These are phyloP conservation scores for Talaromyces stipitatus DNA, from an alignment of 495 filamentous ascomycete genomes.

Conservation along the genomic window DNA sequence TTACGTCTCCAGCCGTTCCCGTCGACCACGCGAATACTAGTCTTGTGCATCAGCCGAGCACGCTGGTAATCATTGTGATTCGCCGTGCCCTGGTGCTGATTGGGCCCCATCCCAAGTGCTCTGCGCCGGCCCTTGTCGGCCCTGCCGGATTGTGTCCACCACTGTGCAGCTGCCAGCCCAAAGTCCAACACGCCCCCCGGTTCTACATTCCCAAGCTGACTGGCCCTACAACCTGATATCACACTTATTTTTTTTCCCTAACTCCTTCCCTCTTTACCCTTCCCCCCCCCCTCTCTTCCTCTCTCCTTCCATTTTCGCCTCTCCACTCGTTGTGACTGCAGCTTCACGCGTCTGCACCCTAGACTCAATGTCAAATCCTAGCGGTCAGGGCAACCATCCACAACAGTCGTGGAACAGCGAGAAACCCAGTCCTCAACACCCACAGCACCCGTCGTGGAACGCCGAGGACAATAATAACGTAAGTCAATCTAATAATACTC, in stretches of 20 bases:
- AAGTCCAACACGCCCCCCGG: slow-evolving; percentile 5
- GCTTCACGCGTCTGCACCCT: slow-evolving; percentile 7
- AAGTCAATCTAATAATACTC: not conserved
- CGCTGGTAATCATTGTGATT: slow-evolving; percentile 7
- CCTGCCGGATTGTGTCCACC: slow-evolving; percentile 7
- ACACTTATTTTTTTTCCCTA: slow-evolving; percentile 5
- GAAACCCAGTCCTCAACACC: not conserved
- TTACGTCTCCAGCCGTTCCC: slow-evolving; percentile 9
- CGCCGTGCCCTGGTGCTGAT: slow-evolving; percentile 7
- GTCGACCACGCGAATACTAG: slow-evolving; percentile 9
- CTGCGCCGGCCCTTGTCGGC: slow-evolving; percentile 5
- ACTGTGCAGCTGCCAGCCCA: slow-evolving; percentile 6
- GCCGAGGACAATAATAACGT: slow-evolving; percentile 4
- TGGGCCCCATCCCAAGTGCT: not conserved
- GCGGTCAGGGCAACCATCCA: slow-evolving; percentile 7
- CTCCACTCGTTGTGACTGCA: slow-evolving; percentile 6
- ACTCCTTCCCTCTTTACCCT: slow-evolving; percentile 6
- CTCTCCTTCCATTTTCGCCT: slow-evolving; percentile 3
- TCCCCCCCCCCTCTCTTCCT: slow-evolving; percentile 7
- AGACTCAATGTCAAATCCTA: slow-evolving; percentile 8
- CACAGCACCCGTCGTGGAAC: slow-evolving; percentile 1
- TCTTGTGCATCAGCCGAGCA: slow-evolving; percentile 9
- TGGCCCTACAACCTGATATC: slow-evolving; percentile 6
- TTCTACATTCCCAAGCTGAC: slow-evolving; percentile 9
- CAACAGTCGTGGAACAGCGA: slow-evolving; percentile 6